Evolutionary conservation across 2,329 filamentous ascomycete species (phyloP).

Genomic region (Alternaria gaisen): DNA sequence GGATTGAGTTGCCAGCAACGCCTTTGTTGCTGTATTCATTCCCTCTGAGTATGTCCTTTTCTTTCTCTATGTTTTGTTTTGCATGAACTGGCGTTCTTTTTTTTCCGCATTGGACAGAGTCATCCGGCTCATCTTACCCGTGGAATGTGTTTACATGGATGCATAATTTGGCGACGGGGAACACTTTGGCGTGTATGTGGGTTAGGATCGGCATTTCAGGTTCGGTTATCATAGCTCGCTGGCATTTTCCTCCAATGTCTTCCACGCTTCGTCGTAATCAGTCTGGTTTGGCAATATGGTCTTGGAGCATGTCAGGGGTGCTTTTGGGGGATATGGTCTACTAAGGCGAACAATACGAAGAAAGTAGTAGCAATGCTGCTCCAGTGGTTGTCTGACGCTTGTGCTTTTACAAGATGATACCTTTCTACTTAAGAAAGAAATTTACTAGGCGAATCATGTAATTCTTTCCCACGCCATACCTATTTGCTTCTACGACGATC

Average conservation of each 20-base stretch:
- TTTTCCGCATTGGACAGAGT: neutral
- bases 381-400: neutral
- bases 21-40: neutral
- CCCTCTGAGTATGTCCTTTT: neutral
- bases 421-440: neutral
- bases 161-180: constrained; percentile 4
- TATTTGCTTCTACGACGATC: neutral
- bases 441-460: neutral
- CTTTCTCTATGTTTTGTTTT: constrained; percentile 16
- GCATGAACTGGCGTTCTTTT: constrained; percentile 16
- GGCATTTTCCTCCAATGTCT: neutral
- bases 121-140: neutral
- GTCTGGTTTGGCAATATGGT: neutral
- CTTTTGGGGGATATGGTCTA: neutral
- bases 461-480: neutral
- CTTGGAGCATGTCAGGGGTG: neutral
- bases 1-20: neutral
- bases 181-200: neutral
- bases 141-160: neutral
- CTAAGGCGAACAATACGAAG: neutral
- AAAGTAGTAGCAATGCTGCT: neutral
- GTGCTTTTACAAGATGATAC: neutral
- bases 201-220: neutral
- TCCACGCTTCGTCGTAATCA: neutral
- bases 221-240: neutral